Conservation (phyloP, 2,329 filamentous ascomycete species). For the Pseudogymnoascus pannorum region DNA sequence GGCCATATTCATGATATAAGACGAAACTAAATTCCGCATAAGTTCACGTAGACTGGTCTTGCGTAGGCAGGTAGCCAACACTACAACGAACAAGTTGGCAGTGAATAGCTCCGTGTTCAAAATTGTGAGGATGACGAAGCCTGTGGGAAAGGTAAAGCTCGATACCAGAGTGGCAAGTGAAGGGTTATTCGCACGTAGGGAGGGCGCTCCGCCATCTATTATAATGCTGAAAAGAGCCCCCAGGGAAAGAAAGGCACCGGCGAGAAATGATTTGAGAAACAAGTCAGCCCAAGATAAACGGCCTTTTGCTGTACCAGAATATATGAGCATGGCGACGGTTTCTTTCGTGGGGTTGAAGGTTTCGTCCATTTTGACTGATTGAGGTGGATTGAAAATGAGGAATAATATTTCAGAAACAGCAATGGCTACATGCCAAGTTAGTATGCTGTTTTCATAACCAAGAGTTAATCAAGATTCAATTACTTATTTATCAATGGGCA, state of each 20-base stretch:
- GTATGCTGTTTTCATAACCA: too few species aligned
- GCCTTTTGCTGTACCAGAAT: not conserved
- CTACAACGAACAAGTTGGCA: not conserved
- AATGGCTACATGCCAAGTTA: not conserved
- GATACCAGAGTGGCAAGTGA: slow-evolving; percentile 7
- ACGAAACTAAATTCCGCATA: not conserved
- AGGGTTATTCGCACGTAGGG: slow-evolving; percentile 2
- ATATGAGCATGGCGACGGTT: not conserved
- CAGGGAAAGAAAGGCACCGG: not conserved
- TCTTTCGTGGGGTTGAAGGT: not conserved
- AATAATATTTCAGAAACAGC: not conserved
- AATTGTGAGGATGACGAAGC: not conserved
- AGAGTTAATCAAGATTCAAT: too few species aligned
- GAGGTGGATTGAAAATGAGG: not conserved
- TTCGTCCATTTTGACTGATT: not conserved
- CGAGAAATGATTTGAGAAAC: not conserved
- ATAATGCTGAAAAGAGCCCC: slow-evolving; percentile 2
- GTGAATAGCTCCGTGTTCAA: not conserved
- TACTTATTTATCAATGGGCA: too few species aligned
- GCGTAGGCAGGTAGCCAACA: not conserved
- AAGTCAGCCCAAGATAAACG: not conserved
- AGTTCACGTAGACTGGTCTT: not conserved
- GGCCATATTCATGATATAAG: slow-evolving; percentile 6
- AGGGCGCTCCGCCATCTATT: not conserved
- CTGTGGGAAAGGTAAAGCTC: slow-evolving; percentile 6